Percentiles rank a stretch among this genome's conserved stretches.
Evolutionary conservation across 352 stramenopile genomes (phyloP).

Genomic region (Globisporangium parvum): DNA sequence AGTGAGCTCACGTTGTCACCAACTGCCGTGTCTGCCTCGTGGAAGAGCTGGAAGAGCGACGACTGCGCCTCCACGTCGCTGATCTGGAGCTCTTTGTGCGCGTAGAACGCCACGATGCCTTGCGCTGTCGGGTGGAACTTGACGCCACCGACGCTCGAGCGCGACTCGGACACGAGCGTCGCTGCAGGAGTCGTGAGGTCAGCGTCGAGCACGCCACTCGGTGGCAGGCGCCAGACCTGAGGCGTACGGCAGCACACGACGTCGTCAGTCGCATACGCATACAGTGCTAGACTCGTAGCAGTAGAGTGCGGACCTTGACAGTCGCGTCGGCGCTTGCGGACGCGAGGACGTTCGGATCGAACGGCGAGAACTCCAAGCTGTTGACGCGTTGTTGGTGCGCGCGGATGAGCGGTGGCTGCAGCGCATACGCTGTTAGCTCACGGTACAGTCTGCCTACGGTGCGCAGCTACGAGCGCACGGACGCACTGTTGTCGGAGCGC

Average conservation of each 20-base stretch:
- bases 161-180: constrained; percentile 12
- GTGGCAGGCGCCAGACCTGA: constrained; percentile 54
- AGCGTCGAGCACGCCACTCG: constrained; percentile 12
- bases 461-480: not conserved
- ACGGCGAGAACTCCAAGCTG: constrained; percentile 53
- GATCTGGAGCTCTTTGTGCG: constrained; percentile 31
- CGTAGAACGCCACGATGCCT: constrained; percentile 36
- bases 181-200: constrained; percentile 20
- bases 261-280: not conserved
- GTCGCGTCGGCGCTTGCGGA: constrained; percentile 49
- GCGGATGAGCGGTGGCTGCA: constrained; percentile 47
- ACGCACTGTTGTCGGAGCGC: constrained; percentile 19
- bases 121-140: constrained; percentile 49
- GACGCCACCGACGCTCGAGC: constrained; percentile 28
- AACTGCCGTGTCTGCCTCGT: constrained; percentile 4
- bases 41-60: constrained; percentile 14
- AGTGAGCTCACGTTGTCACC: constrained; percentile 22
- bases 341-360: constrained; percentile 41
- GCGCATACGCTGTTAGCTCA: not conserved
- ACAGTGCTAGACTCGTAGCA: not conserved
- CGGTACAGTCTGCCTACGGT: not conserved
- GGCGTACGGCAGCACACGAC: not conserved
- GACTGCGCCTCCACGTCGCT: constrained; percentile 40
- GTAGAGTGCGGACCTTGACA: constrained; percentile 27
- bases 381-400: constrained; percentile 60